Evolutionary conservation across 306 rosid genomes (phyloP).

Genomic region (Quercus alba): DNA sequence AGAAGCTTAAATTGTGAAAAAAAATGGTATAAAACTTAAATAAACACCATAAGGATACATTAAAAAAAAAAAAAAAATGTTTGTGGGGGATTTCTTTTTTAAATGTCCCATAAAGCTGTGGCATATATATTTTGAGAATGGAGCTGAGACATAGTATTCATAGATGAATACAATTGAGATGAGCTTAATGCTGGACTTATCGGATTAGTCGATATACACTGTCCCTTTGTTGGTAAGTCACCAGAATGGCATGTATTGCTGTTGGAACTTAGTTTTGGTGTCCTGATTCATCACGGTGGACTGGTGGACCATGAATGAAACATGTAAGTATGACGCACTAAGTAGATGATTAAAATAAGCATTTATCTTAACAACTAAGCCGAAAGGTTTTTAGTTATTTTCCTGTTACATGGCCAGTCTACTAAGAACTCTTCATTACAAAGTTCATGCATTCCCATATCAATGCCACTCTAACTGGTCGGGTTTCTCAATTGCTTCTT

Average conservation of each 20-base stretch:
- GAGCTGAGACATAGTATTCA: no score
- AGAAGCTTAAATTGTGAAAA: background rate
- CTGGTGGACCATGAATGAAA: background rate
- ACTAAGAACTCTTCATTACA: slow-evolving; percentile 23
- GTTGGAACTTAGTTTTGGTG: background rate
- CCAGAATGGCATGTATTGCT: background rate
- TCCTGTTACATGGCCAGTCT: slow-evolving; percentile 24
- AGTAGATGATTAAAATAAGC: background rate
- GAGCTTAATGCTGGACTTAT: background rate
- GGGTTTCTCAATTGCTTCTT: slow-evolving; percentile 7
- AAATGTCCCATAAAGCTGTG: background rate
- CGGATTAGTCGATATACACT: background rate
- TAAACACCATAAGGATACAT: background rate
- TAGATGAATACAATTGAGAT: background rate
- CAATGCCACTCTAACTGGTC: slow-evolving; percentile 28
- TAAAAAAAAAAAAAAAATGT: background rate
- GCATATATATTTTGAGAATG: no score
- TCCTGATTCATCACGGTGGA: background rate
- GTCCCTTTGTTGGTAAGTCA: background rate
- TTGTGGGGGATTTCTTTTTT: background rate
- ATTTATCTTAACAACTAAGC: background rate
- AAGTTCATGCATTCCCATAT: slow-evolving; percentile 19
- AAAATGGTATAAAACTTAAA: background rate
- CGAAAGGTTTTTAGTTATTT: slow-evolving; percentile 4
- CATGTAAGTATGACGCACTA: background rate